Evolutionary conservation across 192 early-diverging fungal genomes (phyloP).

Genomic region (Dimargaris xerosporica): DNA sequence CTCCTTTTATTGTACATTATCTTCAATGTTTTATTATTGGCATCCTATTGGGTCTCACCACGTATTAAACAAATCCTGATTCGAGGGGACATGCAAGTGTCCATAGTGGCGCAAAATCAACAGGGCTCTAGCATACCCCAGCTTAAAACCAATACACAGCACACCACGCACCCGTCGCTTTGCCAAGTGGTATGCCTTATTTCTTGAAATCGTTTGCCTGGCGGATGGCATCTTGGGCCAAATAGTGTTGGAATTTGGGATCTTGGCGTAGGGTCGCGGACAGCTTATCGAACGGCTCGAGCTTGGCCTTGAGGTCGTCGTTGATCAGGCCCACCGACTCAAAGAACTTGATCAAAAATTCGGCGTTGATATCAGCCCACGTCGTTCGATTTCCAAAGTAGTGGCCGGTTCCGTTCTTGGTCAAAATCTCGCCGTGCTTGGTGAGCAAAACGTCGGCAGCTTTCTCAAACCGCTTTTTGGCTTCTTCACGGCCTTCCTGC

Average conservation of each 20-base stretch:
- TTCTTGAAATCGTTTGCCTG: background rate
- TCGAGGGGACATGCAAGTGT: too few relatives aligned
- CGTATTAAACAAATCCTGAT: too few relatives aligned
- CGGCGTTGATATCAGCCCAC: constrained; percentile 22
- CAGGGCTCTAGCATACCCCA: too few relatives aligned
- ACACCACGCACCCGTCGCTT: too few relatives aligned
- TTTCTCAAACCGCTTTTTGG: constrained; percentile 12
- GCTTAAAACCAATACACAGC: too few relatives aligned
- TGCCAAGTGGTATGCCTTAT: background rate
- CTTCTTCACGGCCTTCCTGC: constrained; percentile 13
- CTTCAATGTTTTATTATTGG: too few relatives aligned
- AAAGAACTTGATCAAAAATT: background rate
- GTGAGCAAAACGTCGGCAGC: constrained; percentile 13
- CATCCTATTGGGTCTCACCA: too few relatives aligned
- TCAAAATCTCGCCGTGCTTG: constrained; percentile 26
- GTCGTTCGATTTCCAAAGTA: constrained; percentile 28
- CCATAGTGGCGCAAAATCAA: too few relatives aligned
- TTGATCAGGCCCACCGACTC: background rate
- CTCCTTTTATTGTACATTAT: too few relatives aligned
- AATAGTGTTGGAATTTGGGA: background rate
- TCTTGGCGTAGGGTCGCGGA: background rate
- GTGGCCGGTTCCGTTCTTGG: constrained; percentile 38
- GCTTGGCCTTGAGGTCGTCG: background rate
- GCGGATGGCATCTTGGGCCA: background rate
- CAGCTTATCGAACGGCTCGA: too few relatives aligned